Base-by-base conservation (phyloP, 257 asterid species). In the Petrea volubilis region DNA sequence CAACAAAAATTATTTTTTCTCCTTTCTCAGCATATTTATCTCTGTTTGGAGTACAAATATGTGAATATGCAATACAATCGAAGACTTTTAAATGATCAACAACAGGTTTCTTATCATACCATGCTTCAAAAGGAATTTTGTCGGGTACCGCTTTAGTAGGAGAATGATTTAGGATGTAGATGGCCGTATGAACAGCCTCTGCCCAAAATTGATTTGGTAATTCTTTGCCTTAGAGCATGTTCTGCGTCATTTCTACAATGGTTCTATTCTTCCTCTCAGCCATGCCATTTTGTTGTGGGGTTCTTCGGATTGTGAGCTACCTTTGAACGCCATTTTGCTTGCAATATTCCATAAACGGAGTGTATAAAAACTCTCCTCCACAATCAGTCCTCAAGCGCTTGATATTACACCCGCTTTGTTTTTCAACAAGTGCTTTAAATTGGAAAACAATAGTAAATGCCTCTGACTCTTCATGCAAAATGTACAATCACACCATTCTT, bases 231-330 rank as follows among this genome's bases (percentile, higher is more conserved):
- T 68, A 51, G 0, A 68, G 12, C 67, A 68, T 75, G 33, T 61
- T 75, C 3, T 29, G 47, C 6, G 71, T 52, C 65, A 68, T 75
- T 52, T 68, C 71, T 0, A 60, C 61, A 21, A 50, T 28, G 0
- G 29, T 75, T 18, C 31, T n/a, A 8, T 75, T 75, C 28, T 75
- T 68, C 6, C 75, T 68, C 33, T 75, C 52, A 14, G 24, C 71
- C 2, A 50, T 44, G 0, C 43, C 43, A 2, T 75, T 68, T 13
- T 50, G 71, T 4, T 38, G 63, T 8, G 63, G 58, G 3, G 29
- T 67, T 2, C 50, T n/a, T 10, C 60, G 20, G 0, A 67, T 17
- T 1, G 23, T 67, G 13, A 64, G 43, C 20, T 66, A 33, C 6
- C 63, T 58, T 25, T 55, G 49, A 40, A 58, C 58, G 2, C 60